Conservation (phyloP, 176 grass and related monocot genomes). For the Saccharum officinarum region DNA sequence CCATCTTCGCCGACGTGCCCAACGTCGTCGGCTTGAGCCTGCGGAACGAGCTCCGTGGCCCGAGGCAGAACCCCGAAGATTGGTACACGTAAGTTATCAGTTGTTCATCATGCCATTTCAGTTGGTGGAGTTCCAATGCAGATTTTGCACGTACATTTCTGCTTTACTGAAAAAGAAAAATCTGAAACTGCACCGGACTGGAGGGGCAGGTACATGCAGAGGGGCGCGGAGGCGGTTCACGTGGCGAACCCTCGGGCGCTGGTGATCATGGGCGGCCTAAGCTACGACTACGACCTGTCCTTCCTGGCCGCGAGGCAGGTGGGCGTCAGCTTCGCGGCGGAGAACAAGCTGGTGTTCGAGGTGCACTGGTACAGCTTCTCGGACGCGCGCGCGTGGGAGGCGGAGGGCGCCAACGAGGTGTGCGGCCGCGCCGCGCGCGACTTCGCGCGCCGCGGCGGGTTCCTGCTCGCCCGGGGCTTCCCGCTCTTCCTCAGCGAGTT, state of each 20-base stretch:
- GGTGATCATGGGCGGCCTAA: constrained; percentile 63
- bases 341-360: constrained; percentile 64
- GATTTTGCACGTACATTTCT: background rate
- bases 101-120: background rate
- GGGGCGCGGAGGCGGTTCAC: constrained; percentile 71
- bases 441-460: constrained; percentile 42
- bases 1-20: constrained; percentile 45
- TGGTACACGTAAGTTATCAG: constrained; percentile 58
- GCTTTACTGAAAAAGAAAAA: background rate
- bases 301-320: constrained; percentile 44
- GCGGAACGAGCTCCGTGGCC: constrained; percentile 77
- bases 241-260: constrained; percentile 48
- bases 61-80: constrained; percentile 56
- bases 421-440: constrained; percentile 42
- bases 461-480: constrained; percentile 44
- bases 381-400: constrained; percentile 44
- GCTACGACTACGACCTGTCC: constrained; percentile 63
- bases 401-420: constrained; percentile 55
- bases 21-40: constrained; percentile 83
- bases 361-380: constrained; percentile 79
- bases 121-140: no score
- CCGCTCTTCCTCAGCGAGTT: constrained; percentile 82
- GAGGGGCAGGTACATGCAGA: constrained; percentile 58
- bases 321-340: constrained; percentile 38
- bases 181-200: background rate